Base-by-base conservation (phyloP, 208 protist species). In the Trypanosoma melophagium region DNA sequence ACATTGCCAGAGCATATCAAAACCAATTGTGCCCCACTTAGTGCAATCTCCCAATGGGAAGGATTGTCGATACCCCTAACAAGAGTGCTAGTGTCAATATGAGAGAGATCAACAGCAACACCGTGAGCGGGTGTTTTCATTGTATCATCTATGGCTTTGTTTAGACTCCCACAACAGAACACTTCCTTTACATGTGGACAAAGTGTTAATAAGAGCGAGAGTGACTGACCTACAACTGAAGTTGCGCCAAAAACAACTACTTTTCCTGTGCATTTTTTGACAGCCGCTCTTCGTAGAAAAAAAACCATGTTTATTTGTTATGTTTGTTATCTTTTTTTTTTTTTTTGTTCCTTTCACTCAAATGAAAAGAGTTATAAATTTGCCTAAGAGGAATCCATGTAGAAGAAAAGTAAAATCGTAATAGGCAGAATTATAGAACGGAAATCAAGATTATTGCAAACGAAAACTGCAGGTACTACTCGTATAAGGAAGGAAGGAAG, bases 241-340 rank as follows among this genome's bases (percentile, higher is more conserved):
- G 87, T 86, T 57, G 91, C 93, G 19, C 97, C 97, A 52, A 98
- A 89, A 8, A 98, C 84, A 22, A 93, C 91, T 2, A 97, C 94
- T 61, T 92, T 93, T 14, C 80, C 87, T 8, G 41, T 49, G 44
- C 67, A 60, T 24, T 49, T 28, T 24, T 17, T 62, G 0, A 47
- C 24, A 13, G 66, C 40, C 22, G 61, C 47, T 42, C 74, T 73
- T 4, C 81, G 75, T 17, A 89, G 65, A 58, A 90, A 76, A 19
- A 60, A 63, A 0, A 57, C 49, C 55, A 61, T 73, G 45, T 49
- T 21, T 65, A 7, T 19, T 16, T 38, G 41, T 35, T n/a, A 3
- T 25, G 16, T 31, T 47, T 60, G 3, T 25, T 49, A 22, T 3
- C 21, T 57, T 61, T 21, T 61, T 19, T 74, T 17, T 24, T 66